These are phyloP conservation scores for Gossypium rotundifolium DNA, from an alignment of 345 rosid genomes.

Conservation along the genomic window DNA sequence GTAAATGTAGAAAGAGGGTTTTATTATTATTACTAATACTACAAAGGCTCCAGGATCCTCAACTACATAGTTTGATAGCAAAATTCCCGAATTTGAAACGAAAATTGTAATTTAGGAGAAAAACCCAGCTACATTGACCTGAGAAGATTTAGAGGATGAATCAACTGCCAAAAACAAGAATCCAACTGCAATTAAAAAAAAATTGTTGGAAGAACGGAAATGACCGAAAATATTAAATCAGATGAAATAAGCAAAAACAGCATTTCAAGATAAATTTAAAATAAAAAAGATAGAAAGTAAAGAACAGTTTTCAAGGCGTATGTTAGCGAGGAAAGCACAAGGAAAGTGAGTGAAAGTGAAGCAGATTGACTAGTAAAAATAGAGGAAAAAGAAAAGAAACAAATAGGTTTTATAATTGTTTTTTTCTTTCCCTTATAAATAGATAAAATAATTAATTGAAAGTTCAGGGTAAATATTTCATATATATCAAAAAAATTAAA, in stretches of 20 bases:
- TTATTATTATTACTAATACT: too few relatives aligned
- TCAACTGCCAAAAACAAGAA: background rate
- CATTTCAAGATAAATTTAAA: background rate
- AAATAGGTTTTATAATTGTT: background rate
- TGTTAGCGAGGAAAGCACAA: background rate
- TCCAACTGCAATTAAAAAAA: background rate
- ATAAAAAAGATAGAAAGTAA: background rate
- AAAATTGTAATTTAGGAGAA: constrained; percentile 15
- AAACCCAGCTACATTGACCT: constrained; percentile 31
- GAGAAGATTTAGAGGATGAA: background rate
- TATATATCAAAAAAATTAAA: too few relatives aligned
- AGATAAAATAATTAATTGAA: too few relatives aligned
- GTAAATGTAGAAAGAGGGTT: background rate
- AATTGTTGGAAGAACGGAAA: background rate
- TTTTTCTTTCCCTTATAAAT: background rate
- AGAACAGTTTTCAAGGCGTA: background rate
- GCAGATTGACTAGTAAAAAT: background rate
- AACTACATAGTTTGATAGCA: constrained; percentile 1
- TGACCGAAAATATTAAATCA: background rate
- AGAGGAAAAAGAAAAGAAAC: background rate
- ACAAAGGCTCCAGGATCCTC: constrained; percentile 11
- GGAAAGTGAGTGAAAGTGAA: background rate
- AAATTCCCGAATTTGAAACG: constrained; percentile 10
- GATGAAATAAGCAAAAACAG: background rate
- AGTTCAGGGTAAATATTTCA: too few relatives aligned